Percentiles rank a stretch among this genome's conserved stretches.
These are phyloP conservation scores for Cercophora sp. DNA, from an alignment of 495 filamentous ascomycete species.

Conservation along the genomic window DNA sequence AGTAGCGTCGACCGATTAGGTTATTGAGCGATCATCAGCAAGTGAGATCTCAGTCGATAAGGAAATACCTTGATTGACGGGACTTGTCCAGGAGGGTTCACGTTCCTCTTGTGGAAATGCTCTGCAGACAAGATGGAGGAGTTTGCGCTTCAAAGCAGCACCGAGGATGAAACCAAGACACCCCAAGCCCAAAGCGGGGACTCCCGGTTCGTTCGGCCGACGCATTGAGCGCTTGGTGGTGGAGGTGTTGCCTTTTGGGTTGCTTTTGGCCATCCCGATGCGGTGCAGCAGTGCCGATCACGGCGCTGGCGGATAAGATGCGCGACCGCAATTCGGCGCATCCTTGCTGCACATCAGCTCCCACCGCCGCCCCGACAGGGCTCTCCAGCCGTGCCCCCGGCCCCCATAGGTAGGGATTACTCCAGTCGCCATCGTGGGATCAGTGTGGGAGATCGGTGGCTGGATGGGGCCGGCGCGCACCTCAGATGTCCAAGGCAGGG, in stretches of 20 bases:
- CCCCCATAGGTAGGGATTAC: not conserved
- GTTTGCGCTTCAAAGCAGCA: too few relatives aligned
- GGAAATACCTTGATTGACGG: too few relatives aligned
- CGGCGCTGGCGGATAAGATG: not conserved
- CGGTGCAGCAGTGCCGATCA: not conserved
- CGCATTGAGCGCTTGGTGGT: not conserved
- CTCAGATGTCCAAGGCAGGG: too few relatives aligned
- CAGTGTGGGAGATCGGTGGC: slow-evolving; percentile 2
- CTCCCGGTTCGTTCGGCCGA: not conserved
- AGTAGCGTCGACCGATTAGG: not conserved
- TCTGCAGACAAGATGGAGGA: too few relatives aligned
- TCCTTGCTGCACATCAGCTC: not conserved
- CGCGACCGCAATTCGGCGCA: not conserved
- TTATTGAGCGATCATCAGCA: not conserved
- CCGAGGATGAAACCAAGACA: too few relatives aligned
- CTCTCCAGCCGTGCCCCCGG: too few relatives aligned
- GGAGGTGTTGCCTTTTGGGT: not conserved
- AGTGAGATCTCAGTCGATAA: not conserved
- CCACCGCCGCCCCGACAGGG: not conserved
- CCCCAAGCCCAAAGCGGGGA: not conserved
- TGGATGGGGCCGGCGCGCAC: too few relatives aligned
- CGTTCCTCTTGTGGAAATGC: not conserved
- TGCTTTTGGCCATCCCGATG: not conserved
- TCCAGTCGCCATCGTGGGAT: not conserved
- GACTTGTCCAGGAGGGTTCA: not conserved